Percentiles rank a stretch among this genome's conserved stretches.
These are phyloP conservation scores for Penicillium sp. DNA, from an alignment of 2,329 filamentous ascomycete genomes.

Conservation along the genomic window DNA sequence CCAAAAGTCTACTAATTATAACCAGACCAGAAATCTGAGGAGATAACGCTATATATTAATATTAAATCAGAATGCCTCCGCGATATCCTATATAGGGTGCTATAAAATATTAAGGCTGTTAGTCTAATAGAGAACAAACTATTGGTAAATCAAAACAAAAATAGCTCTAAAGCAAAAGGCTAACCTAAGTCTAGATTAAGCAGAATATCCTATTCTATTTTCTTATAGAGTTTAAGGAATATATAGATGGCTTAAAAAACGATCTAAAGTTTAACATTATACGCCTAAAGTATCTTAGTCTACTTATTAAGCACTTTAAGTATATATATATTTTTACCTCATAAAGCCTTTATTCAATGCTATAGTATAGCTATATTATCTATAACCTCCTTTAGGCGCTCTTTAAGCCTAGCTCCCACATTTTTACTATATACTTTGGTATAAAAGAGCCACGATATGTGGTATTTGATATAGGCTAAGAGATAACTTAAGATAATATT, in stretches of 20 bases:
- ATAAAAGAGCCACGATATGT: conserved; percentile 15
- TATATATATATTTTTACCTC: conserved; percentile 22
- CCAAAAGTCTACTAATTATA: conserved; percentile 14
- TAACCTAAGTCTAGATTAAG: conserved; percentile 20
- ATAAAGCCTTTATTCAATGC: conserved; percentile 27
- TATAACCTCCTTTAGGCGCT: conserved; percentile 39
- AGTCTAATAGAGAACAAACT: conserved; percentile 33
- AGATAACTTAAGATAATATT: conserved; percentile 13
- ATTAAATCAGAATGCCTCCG: conserved; percentile 34
- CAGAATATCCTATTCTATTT: conserved; percentile 26
- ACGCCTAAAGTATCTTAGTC: conserved; percentile 16
- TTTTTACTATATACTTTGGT: conserved; percentile 28
- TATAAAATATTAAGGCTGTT: conserved; percentile 30
- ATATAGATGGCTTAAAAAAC: conserved; percentile 10
- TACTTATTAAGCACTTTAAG: conserved; percentile 31
- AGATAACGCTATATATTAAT: conserved; percentile 25
- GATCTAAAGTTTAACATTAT: conserved; percentile 3
- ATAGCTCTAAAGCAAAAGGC: conserved; percentile 9
- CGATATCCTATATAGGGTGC: conserved; percentile 30
- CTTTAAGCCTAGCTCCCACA: conserved; percentile 34
- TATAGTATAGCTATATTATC: conserved; percentile 31
- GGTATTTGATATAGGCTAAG: conserved; percentile 11
- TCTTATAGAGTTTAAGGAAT: conserved; percentile 21
- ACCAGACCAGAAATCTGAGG: conserved; percentile 24
- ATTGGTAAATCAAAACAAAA: conserved; percentile 25